These are phyloP conservation scores for Botryotinia calthae DNA, from an alignment of 2,329 filamentous ascomycete genomes.

Conservation along the genomic window DNA sequence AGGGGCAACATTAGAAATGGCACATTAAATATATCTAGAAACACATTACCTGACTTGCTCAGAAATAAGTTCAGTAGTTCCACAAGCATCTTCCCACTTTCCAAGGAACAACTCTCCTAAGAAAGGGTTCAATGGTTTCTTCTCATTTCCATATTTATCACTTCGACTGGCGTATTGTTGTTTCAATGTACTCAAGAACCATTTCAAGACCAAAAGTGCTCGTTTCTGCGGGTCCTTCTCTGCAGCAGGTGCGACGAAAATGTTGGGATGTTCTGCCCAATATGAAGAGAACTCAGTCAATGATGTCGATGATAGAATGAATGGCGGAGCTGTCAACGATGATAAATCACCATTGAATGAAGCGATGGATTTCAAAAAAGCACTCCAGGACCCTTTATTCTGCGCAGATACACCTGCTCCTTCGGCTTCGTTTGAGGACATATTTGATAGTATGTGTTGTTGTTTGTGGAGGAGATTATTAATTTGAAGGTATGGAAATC, in stretches of 20 bases:
- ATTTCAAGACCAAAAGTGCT: slow-evolving; percentile 84
- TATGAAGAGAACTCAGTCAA: slow-evolving; percentile 79
- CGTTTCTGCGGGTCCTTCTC: slow-evolving; percentile 80
- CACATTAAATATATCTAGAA: background rate
- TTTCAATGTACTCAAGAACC: slow-evolving; percentile 92
- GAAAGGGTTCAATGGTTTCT: slow-evolving; percentile 97
- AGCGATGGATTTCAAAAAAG: slow-evolving; percentile 59
- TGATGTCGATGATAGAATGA: slow-evolving; percentile 76
- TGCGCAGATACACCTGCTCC: slow-evolving; percentile 35
- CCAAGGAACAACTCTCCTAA: slow-evolving; percentile 92
- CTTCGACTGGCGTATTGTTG: slow-evolving; percentile 75
- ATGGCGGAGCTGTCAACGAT: slow-evolving; percentile 76
- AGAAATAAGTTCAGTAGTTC: slow-evolving; percentile 81
- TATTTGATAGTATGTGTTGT: slow-evolving; percentile 20
- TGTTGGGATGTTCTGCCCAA: slow-evolving; percentile 73
- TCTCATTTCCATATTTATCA: slow-evolving; percentile 83
- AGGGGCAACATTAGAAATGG: slow-evolving; percentile 18
- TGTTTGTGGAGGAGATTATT: background rate
- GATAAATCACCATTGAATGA: slow-evolving; percentile 81
- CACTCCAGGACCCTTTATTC: slow-evolving; percentile 38
- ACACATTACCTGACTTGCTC: slow-evolving; percentile 77
- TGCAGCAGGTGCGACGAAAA: slow-evolving; percentile 78
- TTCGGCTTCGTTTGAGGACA: slow-evolving; percentile 37
- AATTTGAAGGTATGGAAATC: slow-evolving; percentile 11
- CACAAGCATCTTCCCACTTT: slow-evolving; percentile 79